A percentile compares a stretch with the other conserved stretches of the same genome.
These are phyloP conservation scores for Neurospora cerealis DNA, from an alignment of 495 filamentous ascomycete genomes.

Conservation along the genomic window DNA sequence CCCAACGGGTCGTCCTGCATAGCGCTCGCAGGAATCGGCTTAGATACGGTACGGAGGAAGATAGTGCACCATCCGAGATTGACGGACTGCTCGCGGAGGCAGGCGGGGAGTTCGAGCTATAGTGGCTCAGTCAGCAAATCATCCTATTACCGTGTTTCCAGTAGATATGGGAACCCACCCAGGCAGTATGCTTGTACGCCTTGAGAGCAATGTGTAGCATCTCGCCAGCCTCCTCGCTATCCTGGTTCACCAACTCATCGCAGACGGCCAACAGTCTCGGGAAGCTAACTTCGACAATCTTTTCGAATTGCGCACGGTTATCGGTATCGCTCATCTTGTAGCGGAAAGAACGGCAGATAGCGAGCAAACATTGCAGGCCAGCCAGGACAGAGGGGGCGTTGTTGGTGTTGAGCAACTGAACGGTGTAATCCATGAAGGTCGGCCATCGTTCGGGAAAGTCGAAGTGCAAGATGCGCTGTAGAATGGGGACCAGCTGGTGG, in stretches of 20 bases:
- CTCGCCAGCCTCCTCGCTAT: constrained; percentile 85
- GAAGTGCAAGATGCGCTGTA: constrained; percentile 90
- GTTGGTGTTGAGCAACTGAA: constrained; percentile 74
- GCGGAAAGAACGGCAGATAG: constrained; percentile 85
- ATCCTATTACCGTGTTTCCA: neutral
- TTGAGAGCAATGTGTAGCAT: constrained; percentile 94
- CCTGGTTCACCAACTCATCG: constrained; percentile 77
- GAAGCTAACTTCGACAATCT: constrained; percentile 84
- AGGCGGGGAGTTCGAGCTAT: constrained; percentile 73
- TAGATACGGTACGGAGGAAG: constrained; percentile 81
- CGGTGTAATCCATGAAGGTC: constrained; percentile 78
- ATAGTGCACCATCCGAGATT: constrained; percentile 93
- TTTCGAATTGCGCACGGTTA: constrained; percentile 78
- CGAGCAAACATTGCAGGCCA: constrained; percentile 85
- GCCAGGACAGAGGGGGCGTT: constrained; percentile 81
- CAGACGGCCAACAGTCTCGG: constrained; percentile 84
- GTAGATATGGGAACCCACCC: constrained; percentile 48
- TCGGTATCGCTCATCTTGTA: constrained; percentile 71
- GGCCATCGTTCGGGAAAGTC: constrained; percentile 96
- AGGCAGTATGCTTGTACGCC: constrained; percentile 94
- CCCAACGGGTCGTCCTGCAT: constrained; percentile 78
- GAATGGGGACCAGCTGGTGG: constrained; percentile 80
- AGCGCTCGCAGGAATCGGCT: constrained; percentile 66
- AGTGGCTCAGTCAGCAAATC: constrained; percentile 23
- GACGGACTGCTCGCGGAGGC: constrained; percentile 63